Percentiles rank a stretch among this genome's conserved stretches.
phyloP scores from a whole-genome alignment of 257 asterid genomes.

The Coffea canephora region DNA sequence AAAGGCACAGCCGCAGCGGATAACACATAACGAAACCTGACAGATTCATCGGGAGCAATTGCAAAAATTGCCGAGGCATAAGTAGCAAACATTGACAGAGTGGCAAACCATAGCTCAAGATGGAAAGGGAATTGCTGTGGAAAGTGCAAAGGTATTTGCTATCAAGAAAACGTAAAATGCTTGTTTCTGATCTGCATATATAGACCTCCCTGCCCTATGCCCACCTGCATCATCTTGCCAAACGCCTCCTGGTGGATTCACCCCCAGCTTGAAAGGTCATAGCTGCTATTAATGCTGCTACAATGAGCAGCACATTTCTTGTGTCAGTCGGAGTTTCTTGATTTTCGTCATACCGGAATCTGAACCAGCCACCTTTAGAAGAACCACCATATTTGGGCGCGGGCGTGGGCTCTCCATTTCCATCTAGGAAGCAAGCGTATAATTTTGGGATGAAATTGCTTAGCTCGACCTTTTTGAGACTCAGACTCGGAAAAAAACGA shows the following conservation, averaged over 20 bases:
- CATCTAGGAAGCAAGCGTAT: too few species aligned
- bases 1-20: constrained; percentile 30
- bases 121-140: constrained; percentile 33
- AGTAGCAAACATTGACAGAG: constrained; percentile 29
- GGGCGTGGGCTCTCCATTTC: constrained; percentile 12
- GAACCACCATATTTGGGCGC: background rate
- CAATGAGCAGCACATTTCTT: constrained; percentile 16
- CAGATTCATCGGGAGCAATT: constrained; percentile 26
- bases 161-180: constrained; percentile 22
- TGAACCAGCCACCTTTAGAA: constrained; percentile 3
- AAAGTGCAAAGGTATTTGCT: constrained; percentile 30
- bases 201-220: constrained; percentile 43
- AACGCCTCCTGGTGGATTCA: constrained; percentile 56
- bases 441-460: too few species aligned
- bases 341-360: constrained; percentile 15
- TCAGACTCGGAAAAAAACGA: background rate
- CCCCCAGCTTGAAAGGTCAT: constrained; percentile 20
- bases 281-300: constrained; percentile 20
- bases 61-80: constrained; percentile 32
- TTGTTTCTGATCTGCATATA: constrained; percentile 36
- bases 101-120: constrained; percentile 37
- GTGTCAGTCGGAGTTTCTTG: constrained; percentile 15
- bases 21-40: constrained; percentile 22
- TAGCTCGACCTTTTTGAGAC: background rate
- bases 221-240: constrained; percentile 44